Evolutionary conservation across 495 filamentous ascomycete genomes (phyloP).

Genomic region (Elasticomyces elasticus): DNA sequence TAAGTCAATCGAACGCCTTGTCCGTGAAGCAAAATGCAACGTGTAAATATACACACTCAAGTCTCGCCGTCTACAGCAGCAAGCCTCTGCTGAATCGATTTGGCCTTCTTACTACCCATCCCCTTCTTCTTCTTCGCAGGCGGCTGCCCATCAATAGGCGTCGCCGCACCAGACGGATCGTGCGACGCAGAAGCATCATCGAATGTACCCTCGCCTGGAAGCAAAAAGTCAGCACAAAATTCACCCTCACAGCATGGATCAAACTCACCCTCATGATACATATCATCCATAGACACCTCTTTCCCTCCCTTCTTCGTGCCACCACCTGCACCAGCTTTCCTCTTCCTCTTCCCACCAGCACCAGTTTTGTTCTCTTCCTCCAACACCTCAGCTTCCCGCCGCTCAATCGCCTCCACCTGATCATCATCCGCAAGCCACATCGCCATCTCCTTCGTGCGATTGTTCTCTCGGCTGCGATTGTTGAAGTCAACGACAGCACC

Average conservation of each 20-base stretch:
- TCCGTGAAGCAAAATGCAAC: not conserved
- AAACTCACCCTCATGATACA: conserved; percentile 92
- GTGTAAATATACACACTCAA: not conserved
- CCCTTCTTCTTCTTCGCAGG: conserved; percentile 46
- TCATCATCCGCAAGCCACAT: conserved; percentile 96
- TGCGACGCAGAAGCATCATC: conserved; percentile 62
- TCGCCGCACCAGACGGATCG: conserved; percentile 75
- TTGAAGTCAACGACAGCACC: conserved; percentile 67
- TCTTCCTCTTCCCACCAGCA: conserved; percentile 56
- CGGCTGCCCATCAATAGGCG: conserved; percentile 54
- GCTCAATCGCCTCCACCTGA: conserved; percentile 80
- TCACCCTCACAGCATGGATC: not conserved
- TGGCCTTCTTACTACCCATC: conserved; percentile 72
- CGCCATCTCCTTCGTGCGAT: conserved; percentile 88
- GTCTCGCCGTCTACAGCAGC: conserved; percentile 71
- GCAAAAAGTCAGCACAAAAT: not conserved
- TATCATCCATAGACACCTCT: conserved; percentile 80
- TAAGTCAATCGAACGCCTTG: not conserved
- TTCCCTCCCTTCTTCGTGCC: conserved; percentile 40
- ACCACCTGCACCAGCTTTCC: conserved; percentile 37
- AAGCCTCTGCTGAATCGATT: conserved; percentile 80
- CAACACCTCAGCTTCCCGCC: conserved; percentile 73
- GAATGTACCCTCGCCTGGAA: conserved; percentile 81
- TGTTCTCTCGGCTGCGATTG: conserved; percentile 79
- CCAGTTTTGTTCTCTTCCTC: conserved; percentile 41